Evolutionary conservation across 2,329 filamentous ascomycete genomes (phyloP).

Genomic region (Mycosphaerella sp.): DNA sequence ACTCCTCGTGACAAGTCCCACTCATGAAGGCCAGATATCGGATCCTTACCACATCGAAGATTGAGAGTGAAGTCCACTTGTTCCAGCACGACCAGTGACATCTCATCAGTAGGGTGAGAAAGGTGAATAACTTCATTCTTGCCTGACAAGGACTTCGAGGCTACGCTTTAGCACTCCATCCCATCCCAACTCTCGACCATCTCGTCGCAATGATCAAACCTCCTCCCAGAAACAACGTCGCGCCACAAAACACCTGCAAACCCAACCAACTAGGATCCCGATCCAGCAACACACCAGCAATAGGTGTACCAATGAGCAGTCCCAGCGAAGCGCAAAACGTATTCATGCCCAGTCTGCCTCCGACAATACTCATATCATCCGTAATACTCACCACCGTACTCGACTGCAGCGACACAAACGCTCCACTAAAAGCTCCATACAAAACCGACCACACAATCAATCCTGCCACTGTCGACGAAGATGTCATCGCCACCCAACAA

Average conservation of each 20-base stretch:
- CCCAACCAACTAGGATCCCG: slow-evolving; percentile 1
- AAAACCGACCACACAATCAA: slow-evolving; percentile 38
- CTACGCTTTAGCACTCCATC: not conserved
- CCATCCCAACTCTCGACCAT: slow-evolving; percentile 14
- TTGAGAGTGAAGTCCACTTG: too few species aligned
- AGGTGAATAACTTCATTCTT: too few species aligned
- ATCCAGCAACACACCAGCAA: slow-evolving; percentile 22
- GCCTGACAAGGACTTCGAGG: too few species aligned
- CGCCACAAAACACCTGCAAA: slow-evolving; percentile 6
- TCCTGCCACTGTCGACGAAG: slow-evolving; percentile 24
- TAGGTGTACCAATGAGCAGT: slow-evolving; percentile 26
- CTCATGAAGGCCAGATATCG: too few species aligned
- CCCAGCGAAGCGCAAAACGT: slow-evolving; percentile 23
- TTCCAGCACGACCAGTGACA: too few species aligned
- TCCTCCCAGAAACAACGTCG: slow-evolving; percentile 18
- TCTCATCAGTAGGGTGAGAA: too few species aligned
- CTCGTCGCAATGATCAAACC: slow-evolving; percentile 19
- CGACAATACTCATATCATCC: slow-evolving; percentile 20
- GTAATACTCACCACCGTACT: slow-evolving; percentile 30
- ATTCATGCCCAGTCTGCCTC: slow-evolving; percentile 25
- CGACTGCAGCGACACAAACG: slow-evolving; percentile 39
- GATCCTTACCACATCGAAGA: too few species aligned
- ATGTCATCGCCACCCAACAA: slow-evolving; percentile 34
- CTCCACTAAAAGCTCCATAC: slow-evolving; percentile 43
- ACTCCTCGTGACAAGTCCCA: too few species aligned